These are phyloP conservation scores for Lactarius vividus DNA, from an alignment of 768 basidiomycete species.

Conservation along the genomic window DNA sequence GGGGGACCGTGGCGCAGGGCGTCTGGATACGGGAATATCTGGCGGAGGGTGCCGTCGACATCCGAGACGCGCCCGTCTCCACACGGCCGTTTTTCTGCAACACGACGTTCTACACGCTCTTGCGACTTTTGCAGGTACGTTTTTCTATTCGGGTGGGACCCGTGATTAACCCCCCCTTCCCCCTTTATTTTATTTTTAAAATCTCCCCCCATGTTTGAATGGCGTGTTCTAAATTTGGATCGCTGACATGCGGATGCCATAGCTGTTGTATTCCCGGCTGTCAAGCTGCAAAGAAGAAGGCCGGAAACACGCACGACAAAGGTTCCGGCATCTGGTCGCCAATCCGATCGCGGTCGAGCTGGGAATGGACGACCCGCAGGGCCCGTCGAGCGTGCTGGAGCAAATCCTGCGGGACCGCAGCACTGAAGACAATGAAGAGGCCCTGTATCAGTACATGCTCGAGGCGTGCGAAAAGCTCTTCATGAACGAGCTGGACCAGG, in stretches of 20 bases:
- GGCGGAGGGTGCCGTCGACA: conserved; percentile 21
- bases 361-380: conserved; percentile 82
- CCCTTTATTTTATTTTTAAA: too few relatives aligned
- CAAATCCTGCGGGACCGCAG: conserved; percentile 57
- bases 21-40: conserved; percentile 26
- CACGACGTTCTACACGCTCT: conserved; percentile 86
- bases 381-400: conserved; percentile 61
- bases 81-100: conserved; percentile 81
- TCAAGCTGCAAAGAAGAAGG: conserved; percentile 83
- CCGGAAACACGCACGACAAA: conserved; percentile 61
- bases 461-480: conserved; percentile 92
- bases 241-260: conserved; percentile 5
- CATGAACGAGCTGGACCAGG: conserved; percentile 87
- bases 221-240: conserved; percentile 8
- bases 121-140: conserved; percentile 84
- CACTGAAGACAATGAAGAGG: conserved; percentile 49
- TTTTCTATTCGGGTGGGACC: conserved; percentile 16
- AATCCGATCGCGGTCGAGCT: conserved; percentile 83
- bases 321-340: conserved; percentile 61
- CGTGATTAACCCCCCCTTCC: neutral
- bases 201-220: neutral
- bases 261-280: conserved; percentile 90
- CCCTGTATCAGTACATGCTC: conserved; percentile 85
- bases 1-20: neutral
- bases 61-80: conserved; percentile 31